Percentiles rank a stretch among this genome's conserved stretches.
phyloP scores from a whole-genome alignment of 164 flowering plant genomes.

The Aristolochia californica region DNA sequence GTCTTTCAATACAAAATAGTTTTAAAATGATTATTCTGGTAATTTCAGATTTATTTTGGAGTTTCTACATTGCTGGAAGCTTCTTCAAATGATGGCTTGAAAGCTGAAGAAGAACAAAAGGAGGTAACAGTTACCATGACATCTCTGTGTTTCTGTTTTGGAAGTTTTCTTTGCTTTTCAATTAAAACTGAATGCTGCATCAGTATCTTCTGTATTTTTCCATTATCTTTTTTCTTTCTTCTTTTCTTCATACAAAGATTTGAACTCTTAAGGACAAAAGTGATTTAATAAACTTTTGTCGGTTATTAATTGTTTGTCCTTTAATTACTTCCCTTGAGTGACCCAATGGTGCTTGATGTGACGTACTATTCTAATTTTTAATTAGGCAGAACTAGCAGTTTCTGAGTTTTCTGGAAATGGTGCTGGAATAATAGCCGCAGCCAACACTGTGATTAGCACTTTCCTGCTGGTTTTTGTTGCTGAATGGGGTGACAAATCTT shows the following conservation, averaged over 20 bases:
- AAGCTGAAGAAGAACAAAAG: conserved; percentile 85
- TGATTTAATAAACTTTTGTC: too few species aligned
- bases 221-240: not conserved
- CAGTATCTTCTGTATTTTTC: too few species aligned
- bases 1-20: too few species aligned
- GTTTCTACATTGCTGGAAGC: conserved; percentile 83
- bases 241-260: not conserved
- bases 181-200: not conserved
- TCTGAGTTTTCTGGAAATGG: conserved; percentile 88
- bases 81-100: conserved; percentile 55
- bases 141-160: not conserved
- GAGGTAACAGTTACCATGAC: conserved; percentile 41
- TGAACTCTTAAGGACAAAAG: not conserved
- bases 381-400: conserved; percentile 93
- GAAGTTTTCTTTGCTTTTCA: not conserved
- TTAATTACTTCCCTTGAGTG: too few species aligned
- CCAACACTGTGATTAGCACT: conserved; percentile 72
- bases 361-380: too few species aligned
- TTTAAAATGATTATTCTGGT: too few species aligned
- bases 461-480: conserved; percentile 87
- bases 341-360: too few species aligned
- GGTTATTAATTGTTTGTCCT: too few species aligned
- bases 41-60: conserved; percentile 77
- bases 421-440: conserved; percentile 81
- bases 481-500: conserved; percentile 98